phyloP scores from a whole-genome alignment of 2,329 filamentous ascomycete genomes.

The Corynespora cassiicola region DNA sequence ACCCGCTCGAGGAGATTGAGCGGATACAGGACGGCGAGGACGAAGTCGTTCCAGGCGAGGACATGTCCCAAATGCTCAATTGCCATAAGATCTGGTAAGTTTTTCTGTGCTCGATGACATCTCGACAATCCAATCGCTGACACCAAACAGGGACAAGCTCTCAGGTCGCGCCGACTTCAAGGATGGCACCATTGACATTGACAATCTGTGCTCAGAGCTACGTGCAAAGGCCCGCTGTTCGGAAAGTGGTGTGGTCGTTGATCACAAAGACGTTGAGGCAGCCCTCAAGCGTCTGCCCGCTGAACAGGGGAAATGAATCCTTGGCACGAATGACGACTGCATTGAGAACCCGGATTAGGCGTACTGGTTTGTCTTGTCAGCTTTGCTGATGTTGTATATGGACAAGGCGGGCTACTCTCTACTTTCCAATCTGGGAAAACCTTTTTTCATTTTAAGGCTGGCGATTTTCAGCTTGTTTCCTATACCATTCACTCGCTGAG shows the following conservation, averaged over 20 bases:
- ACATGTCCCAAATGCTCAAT: constrained; percentile 71
- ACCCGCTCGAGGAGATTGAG: constrained; percentile 80
- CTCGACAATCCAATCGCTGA: constrained; percentile 47
- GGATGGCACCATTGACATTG: constrained; percentile 90
- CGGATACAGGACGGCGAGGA: constrained; percentile 76
- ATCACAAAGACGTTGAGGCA: constrained; percentile 84
- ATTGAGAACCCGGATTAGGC: constrained; percentile 21
- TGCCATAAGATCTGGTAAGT: constrained; percentile 94
- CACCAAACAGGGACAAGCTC: constrained; percentile 77
- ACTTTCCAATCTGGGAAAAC: too few species aligned
- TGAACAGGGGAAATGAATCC: constrained; percentile 24
- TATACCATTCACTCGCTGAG: too few species aligned
- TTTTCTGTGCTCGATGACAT: constrained; percentile 6
- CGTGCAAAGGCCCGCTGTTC: constrained; percentile 97
- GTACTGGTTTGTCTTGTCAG: constrained; percentile 13
- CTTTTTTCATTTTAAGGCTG: too few species aligned
- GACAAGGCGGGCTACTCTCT: too few species aligned
- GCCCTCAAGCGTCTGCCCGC: constrained; percentile 54
- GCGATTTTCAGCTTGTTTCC: too few species aligned
- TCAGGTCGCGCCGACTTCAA: constrained; percentile 87
- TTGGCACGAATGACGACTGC: constrained; percentile 10
- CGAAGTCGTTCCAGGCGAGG: constrained; percentile 64
- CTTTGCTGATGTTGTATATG: constrained; percentile 13
- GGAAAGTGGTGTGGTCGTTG: constrained; percentile 86
- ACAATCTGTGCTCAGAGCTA: constrained; percentile 89